Base-by-base conservation (phyloP, 192 early-diverging fungal species). In the Umbelopsis isabellina region DNA sequence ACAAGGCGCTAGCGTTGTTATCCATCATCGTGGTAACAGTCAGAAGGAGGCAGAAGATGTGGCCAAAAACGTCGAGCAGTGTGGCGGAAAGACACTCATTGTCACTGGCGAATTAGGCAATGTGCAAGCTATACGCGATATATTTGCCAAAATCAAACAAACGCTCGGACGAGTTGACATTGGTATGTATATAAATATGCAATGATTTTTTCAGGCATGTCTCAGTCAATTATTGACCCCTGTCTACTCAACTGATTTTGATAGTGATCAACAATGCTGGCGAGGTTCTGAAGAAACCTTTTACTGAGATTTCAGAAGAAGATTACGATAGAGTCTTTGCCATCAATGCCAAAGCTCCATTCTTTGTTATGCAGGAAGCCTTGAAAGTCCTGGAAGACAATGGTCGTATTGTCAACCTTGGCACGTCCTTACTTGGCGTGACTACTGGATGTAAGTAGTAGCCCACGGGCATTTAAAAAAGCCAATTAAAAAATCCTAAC, bases 391-490 rank as follows among this genome's bases (percentile, higher is more conserved):
- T 82, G 79, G 52, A 73, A 8, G 69, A 80, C 33, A 53, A 72
- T 45, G 78, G 81, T 3, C 75, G 81, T 2, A 76, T 82, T 11
- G 72, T 82, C 72, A 82, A 82, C 33, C 69, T 82, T 47, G 72
- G 68, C 18, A 75, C 81, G 0, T 69, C 74, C 1, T n/a, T 76
- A 21, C 33, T 76, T 58, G 72, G 70, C 10, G 64, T 79, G 22
- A 78, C 74, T 22, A 52, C 51, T 25, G 51, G 51, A 21, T 52
- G 51, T 52, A 52, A 52, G 51, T 52, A 4, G 11, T 22, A 25
- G 11, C 12, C 11, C n/a, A 52, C 2, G 12, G 1, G 2, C 12
- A 5, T 41, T 41, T 41, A 10, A 41, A 10, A 41, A 9, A 41
- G 37, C 37, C 37, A 41, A 5, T 10, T 2, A 9, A 9, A 10